Conservation (phyloP, 73 alveolate genomes). For the Symbiodinium natans region DNA sequence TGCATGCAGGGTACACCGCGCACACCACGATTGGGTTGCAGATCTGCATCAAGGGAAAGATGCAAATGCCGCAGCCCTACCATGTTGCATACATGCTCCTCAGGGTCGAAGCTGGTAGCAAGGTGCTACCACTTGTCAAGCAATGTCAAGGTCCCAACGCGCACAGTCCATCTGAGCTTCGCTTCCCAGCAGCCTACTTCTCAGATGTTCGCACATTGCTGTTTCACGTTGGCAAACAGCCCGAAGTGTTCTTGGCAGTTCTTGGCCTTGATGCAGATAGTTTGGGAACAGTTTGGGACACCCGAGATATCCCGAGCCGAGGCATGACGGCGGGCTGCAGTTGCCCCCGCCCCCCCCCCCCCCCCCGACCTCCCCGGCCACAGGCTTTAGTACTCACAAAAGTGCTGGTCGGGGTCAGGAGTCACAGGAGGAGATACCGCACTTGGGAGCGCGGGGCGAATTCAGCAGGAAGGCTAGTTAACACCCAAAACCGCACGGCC, state of each 20-base stretch:
- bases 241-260: not conserved
- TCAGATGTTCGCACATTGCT: not conserved
- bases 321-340: not conserved
- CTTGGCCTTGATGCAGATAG: not conserved
- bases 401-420: too few species aligned
- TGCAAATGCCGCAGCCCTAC: conserved; percentile 21
- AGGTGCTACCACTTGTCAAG: not conserved
- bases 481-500: too few species aligned
- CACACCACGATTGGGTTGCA: too few species aligned
- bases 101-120: not conserved
- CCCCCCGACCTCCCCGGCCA: not conserved
- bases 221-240: not conserved
- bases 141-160: conserved; percentile 29
- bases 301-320: not conserved
- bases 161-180: conserved; percentile 61
- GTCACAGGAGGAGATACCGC: too few species aligned
- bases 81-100: not conserved
- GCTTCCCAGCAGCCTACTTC: conserved; percentile 54
- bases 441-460: too few species aligned
- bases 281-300: not conserved
- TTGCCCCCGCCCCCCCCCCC: not conserved
- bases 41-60: not conserved
- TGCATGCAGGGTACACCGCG: too few species aligned
- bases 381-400: too few species aligned
- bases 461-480: too few species aligned